Conservation (phyloP, 805 yeast genomes). For the Myxozyma mucilagina region DNA sequence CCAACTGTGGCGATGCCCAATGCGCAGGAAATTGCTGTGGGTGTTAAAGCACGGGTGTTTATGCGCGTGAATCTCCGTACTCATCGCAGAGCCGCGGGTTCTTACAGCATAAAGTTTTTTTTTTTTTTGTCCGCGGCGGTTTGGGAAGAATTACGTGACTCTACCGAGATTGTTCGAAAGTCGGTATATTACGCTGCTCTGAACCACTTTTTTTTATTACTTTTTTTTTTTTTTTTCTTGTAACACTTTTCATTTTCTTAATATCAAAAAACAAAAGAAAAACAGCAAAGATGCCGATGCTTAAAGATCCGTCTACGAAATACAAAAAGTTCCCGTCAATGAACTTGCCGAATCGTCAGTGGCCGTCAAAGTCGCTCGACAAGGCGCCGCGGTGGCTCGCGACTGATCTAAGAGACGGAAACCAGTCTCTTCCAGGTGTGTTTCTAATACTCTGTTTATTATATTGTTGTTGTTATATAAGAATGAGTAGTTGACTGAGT, state of each 20-base stretch:
- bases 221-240: background rate
- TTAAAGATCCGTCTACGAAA: constrained; percentile 61
- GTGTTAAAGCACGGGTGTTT: too few relatives aligned
- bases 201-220: background rate
- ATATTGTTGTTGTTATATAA: too few relatives aligned
- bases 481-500: too few relatives aligned
- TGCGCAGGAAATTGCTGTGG: too few relatives aligned
- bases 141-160: too few relatives aligned
- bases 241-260: background rate
- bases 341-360: constrained; percentile 60
- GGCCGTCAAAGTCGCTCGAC: constrained; percentile 63
- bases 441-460: too few relatives aligned
- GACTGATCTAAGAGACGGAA: constrained; percentile 81
- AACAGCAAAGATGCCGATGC: constrained; percentile 37
- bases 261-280: background rate
- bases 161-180: too few relatives aligned
- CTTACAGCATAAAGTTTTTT: too few relatives aligned
- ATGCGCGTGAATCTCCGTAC: too few relatives aligned
- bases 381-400: constrained; percentile 81
- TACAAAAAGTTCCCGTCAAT: constrained; percentile 59
- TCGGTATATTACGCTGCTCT: background rate
- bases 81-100: too few relatives aligned
- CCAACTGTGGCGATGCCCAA: too few relatives aligned
- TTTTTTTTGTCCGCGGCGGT: too few relatives aligned
- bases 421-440: constrained; percentile 70